Percentiles rank a stretch among this genome's conserved stretches.
Conservation (phyloP, 345 rosid species). For the Salix arbutifolia region DNA sequence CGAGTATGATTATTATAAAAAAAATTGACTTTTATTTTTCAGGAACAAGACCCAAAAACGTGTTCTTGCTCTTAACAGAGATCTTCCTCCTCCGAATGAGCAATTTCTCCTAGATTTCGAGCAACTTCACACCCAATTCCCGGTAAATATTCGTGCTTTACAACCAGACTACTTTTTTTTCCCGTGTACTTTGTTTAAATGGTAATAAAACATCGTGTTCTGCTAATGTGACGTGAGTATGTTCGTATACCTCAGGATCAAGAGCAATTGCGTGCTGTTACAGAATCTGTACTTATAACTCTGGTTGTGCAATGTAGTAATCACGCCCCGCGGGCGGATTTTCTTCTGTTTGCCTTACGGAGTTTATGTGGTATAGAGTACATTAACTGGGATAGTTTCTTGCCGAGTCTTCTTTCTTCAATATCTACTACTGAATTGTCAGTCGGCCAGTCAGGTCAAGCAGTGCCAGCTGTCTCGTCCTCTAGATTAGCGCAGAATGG, state of each 20-base stretch:
- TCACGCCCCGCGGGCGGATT: conserved; percentile 89
- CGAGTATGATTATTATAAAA: neutral
- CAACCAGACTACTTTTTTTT: neutral
- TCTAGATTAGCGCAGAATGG: conserved; percentile 60
- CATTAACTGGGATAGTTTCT: conserved; percentile 84
- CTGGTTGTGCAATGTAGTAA: conserved; percentile 70
- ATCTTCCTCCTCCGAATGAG: conserved; percentile 85
- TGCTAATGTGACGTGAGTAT: conserved; percentile 8
- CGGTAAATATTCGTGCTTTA: conserved; percentile 35
- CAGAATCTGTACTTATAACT: conserved; percentile 76
- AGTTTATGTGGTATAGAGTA: conserved; percentile 63
- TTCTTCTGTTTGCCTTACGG: conserved; percentile 84
- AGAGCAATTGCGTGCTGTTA: conserved; percentile 72
- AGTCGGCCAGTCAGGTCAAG: conserved; percentile 56
- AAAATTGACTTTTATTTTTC: neutral
- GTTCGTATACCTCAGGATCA: conserved; percentile 46
- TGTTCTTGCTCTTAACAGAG: conserved; percentile 72
- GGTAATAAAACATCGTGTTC: conserved; percentile 1
- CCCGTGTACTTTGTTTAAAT: neutral
- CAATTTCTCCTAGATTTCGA: conserved; percentile 84
- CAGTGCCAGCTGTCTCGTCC: conserved; percentile 48
- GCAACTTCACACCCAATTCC: conserved; percentile 71
- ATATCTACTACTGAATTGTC: conserved; percentile 70
- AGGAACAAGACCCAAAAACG: conserved; percentile 93
- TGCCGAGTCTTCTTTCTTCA: conserved; percentile 81